phyloP scores from a whole-genome alignment of 2,329 filamentous ascomycete species.

The Sporothrix mexicana region DNA sequence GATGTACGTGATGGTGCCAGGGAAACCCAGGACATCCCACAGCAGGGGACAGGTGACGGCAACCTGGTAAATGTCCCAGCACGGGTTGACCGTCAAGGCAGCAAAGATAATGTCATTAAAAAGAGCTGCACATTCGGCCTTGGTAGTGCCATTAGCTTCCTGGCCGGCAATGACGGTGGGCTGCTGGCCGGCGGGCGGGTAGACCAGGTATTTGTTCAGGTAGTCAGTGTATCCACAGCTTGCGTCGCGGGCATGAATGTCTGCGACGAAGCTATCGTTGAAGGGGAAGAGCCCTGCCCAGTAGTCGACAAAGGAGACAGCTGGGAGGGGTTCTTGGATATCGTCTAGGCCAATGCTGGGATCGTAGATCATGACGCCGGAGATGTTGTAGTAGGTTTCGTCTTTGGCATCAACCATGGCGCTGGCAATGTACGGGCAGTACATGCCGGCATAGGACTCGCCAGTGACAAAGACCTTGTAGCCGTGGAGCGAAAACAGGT shows the following conservation, averaged over 20 bases:
- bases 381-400: conserved; percentile 69
- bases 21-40: conserved; percentile 73
- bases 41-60: conserved; percentile 72
- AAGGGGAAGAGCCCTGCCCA: conserved; percentile 66
- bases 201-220: conserved; percentile 66
- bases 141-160: conserved; percentile 45
- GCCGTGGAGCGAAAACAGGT: conserved; percentile 70
- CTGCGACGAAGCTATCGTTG: conserved; percentile 62
- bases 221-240: conserved; percentile 68
- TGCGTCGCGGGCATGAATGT: conserved; percentile 58
- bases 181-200: conserved; percentile 68
- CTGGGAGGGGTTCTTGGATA: conserved; percentile 54
- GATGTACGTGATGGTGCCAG: conserved; percentile 67
- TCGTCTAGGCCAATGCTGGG: conserved; percentile 63
- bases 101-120: conserved; percentile 62
- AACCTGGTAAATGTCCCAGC: conserved; percentile 79
- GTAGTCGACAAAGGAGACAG: conserved; percentile 65
- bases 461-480: conserved; percentile 76
- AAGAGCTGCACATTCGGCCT: conserved; percentile 60
- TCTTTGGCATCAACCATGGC: conserved; percentile 73
- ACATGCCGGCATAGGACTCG: conserved; percentile 72
- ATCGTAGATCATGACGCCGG: conserved; percentile 75
- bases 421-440: conserved; percentile 74
- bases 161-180: conserved; percentile 56
- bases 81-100: conserved; percentile 68